Evolutionary conservation across 1,139 yeast species (phyloP).

Genomic region (Nakaseomyces uthaithaninus): DNA sequence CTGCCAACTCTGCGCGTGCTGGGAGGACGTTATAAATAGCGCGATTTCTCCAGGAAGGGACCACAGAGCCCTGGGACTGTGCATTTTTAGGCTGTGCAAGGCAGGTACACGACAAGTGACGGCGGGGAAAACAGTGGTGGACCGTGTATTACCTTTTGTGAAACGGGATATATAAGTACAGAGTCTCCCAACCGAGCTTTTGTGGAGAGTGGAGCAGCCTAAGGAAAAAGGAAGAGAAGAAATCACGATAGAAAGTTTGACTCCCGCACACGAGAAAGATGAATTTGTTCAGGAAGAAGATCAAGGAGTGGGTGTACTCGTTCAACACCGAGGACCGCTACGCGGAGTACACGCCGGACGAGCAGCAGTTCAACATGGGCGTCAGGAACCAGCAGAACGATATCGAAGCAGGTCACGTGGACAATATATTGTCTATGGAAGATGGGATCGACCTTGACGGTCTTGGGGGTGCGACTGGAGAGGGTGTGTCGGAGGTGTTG

Average conservation of each 20-base stretch:
- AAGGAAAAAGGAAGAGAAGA: not conserved
- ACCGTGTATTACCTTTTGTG: no score
- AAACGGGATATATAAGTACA: no score
- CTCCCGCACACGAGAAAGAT: constrained; percentile 9
- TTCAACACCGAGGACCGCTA: constrained; percentile 60
- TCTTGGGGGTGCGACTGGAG: constrained; percentile 27
- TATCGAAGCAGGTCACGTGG: constrained; percentile 14
- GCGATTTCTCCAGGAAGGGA: no score
- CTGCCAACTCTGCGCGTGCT: no score
- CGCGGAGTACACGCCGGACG: constrained; percentile 53
- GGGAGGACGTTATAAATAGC: no score
- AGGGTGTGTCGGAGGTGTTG: constrained; percentile 55
- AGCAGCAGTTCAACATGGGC: constrained; percentile 25
- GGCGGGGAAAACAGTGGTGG: no score
- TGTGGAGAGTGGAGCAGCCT: no score
- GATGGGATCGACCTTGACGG: constrained; percentile 13
- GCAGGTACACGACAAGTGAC: no score
- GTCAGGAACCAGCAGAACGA: constrained; percentile 16
- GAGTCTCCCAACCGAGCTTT: no score
- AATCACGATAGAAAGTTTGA: not conserved
- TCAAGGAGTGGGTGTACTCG: constrained; percentile 54
- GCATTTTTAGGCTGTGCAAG: no score
- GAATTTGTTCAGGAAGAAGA: constrained; percentile 35
- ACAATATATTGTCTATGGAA: constrained; percentile 9
- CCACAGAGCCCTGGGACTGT: no score